phyloP scores from a whole-genome alignment of 1,284 basidiomycete genomes.

The Trichosporon asahii region DNA sequence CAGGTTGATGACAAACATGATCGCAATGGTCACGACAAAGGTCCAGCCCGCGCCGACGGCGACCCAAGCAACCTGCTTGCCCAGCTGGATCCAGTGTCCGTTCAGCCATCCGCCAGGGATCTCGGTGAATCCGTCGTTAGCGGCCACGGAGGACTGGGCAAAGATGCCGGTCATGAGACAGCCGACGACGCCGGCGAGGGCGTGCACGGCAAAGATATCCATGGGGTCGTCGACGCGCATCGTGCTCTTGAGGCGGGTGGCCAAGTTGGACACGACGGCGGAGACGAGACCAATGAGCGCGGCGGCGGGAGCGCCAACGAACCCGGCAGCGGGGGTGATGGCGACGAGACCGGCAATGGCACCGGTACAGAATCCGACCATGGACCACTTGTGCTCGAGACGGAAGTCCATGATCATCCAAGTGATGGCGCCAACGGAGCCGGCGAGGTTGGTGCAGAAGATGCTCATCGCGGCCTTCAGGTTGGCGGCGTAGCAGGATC shows the following conservation, averaged over 20 bases:
- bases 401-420: conserved; percentile 87
- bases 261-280: conserved; percentile 76
- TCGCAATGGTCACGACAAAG: conserved; percentile 55
- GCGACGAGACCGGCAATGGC: conserved; percentile 68
- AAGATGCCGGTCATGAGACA: conserved; percentile 64
- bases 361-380: conserved; percentile 85
- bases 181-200: conserved; percentile 81
- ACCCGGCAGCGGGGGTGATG: conserved; percentile 62
- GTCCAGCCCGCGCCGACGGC: conserved; percentile 63
- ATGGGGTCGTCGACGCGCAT: conserved; percentile 52
- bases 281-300: conserved; percentile 73
- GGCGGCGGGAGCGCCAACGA: conserved; percentile 53
- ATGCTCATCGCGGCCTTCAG: conserved; percentile 80
- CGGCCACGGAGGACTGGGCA: conserved; percentile 70
- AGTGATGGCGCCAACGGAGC: conserved; percentile 62
- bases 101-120: conserved; percentile 69
- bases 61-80: conserved; percentile 79
- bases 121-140: conserved; percentile 60
- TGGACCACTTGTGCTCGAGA: conserved; percentile 68
- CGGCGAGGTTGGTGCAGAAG: conserved; percentile 74
- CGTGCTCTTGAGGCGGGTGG: conserved; percentile 67
- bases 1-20: conserved; percentile 62
- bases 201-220: conserved; percentile 88
- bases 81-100: conserved; percentile 69
- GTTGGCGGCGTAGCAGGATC: conserved; percentile 84